These are phyloP conservation scores for Madurella mycetomatis DNA, from an alignment of 2,329 filamentous ascomycete species.

Conservation along the genomic window DNA sequence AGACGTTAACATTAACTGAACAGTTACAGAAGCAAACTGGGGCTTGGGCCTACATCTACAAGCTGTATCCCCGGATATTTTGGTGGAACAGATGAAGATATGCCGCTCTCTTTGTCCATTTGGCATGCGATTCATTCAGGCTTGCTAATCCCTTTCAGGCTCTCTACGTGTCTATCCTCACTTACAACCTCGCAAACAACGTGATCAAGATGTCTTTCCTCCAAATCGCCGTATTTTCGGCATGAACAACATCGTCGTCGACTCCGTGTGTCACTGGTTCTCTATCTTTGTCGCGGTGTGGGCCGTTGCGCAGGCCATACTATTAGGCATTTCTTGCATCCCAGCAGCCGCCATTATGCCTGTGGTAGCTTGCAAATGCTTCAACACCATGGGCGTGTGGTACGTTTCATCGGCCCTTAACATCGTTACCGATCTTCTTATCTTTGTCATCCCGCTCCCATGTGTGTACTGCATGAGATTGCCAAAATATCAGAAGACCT, in stretches of 20 bases:
- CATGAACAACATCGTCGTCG: constrained; percentile 23
- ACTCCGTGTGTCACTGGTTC: constrained; percentile 22
- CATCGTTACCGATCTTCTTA: constrained; percentile 27
- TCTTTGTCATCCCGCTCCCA: constrained; percentile 28
- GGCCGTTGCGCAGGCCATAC: constrained; percentile 28
- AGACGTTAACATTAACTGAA: no score
- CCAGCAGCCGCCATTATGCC: constrained; percentile 27
- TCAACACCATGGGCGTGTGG: constrained; percentile 29
- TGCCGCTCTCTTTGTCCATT: not conserved
- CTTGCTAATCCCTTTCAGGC: constrained; percentile 18
- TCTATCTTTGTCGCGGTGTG: constrained; percentile 29
- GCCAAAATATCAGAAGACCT: constrained; percentile 23
- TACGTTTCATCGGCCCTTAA: constrained; percentile 29
- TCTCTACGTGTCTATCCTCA: constrained; percentile 32
- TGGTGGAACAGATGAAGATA: constrained; percentile 28
- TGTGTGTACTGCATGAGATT: constrained; percentile 25
- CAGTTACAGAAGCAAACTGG: constrained; percentile 23
- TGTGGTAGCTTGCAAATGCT: constrained; percentile 21
- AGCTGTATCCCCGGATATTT: constrained; percentile 20
- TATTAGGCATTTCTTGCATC: constrained; percentile 29
- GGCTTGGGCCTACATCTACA: constrained; percentile 28
- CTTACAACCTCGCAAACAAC: constrained; percentile 33
- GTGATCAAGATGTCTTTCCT: constrained; percentile 36
- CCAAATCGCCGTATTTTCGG: constrained; percentile 37
- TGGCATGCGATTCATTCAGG: no score